Percentiles rank a stretch among this genome's conserved stretches.
Conservation (phyloP, 1,139 yeast species). For the Debaryomyces subglobosus region DNA sequence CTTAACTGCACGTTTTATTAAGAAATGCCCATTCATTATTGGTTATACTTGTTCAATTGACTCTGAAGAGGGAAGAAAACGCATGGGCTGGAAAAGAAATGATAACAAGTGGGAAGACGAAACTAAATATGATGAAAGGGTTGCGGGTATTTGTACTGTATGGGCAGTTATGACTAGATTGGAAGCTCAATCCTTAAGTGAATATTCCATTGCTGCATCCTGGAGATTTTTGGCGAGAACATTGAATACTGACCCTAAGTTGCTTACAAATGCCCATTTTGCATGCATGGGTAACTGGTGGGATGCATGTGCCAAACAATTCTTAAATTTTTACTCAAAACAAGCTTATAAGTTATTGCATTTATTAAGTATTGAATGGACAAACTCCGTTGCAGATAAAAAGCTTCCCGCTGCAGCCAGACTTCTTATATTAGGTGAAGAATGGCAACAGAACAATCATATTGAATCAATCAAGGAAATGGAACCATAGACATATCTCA, state of each 20-base stretch:
- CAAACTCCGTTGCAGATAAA: constrained; percentile 48
- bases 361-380: constrained; percentile 51
- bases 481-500: constrained; percentile 35
- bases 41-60: constrained; percentile 77
- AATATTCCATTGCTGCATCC: constrained; percentile 46
- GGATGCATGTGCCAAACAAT: constrained; percentile 74
- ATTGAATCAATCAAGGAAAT: constrained; percentile 54
- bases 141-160: constrained; percentile 81
- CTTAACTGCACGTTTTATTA: constrained; percentile 78
- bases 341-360: constrained; percentile 70
- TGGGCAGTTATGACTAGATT: constrained; percentile 73
- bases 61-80: constrained; percentile 77
- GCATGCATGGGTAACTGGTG: constrained; percentile 83
- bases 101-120: constrained; percentile 79
- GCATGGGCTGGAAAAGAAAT: constrained; percentile 86
- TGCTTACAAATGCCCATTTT: constrained; percentile 70
- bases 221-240: constrained; percentile 79
- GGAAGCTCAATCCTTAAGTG: constrained; percentile 17
- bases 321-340: constrained; percentile 58
- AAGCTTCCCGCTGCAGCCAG: constrained; percentile 79
- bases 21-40: constrained; percentile 86
- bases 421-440: constrained; percentile 74
- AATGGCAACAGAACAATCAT: constrained; percentile 55
- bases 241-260: constrained; percentile 54
- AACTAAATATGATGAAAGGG: constrained; percentile 76